Evolutionary conservation across 768 basidiomycete species (phyloP).

Genomic region (Xerocomus brunneocitrinus): DNA sequence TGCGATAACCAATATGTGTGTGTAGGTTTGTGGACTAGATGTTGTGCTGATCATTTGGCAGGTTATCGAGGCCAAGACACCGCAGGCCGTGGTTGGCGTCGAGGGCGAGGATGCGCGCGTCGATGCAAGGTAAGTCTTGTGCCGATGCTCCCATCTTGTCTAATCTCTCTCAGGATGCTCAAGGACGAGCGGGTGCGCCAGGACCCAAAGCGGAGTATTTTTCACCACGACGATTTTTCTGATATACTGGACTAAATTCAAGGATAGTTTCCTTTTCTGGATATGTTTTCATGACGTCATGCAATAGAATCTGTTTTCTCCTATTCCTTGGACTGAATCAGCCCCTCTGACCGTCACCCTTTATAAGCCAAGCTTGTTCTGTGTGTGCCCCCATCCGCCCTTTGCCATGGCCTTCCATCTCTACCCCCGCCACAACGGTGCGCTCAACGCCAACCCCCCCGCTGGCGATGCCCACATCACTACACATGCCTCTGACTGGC

Average conservation of each 20-base stretch:
- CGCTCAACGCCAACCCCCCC: constrained; percentile 34
- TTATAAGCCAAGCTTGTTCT: constrained; percentile 1
- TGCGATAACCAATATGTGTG: constrained; percentile 98
- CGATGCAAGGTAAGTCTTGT: constrained; percentile 66
- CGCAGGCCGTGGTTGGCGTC: constrained; percentile 77
- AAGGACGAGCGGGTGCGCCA: constrained; percentile 79
- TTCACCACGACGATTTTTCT: constrained; percentile 23
- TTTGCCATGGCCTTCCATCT: constrained; percentile 19
- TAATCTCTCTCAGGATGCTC: constrained; percentile 57
- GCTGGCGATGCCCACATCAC: constrained; percentile 39
- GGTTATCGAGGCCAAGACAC: constrained; percentile 92
- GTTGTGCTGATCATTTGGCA: constrained; percentile 28
- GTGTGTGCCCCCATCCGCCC: background rate
- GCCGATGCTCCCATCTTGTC: background rate
- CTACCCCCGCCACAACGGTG: constrained; percentile 23
- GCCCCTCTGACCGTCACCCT: constrained; percentile 12
- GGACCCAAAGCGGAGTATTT: constrained; percentile 45
- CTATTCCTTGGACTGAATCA: constrained; percentile 16
- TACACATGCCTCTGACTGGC: constrained; percentile 44
- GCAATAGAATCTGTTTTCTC: constrained; percentile 14
- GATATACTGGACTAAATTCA: constrained; percentile 4
- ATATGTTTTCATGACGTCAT: constrained; percentile 23
- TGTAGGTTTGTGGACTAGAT: constrained; percentile 2
- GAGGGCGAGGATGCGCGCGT: constrained; percentile 90
- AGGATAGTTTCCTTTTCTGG: constrained; percentile 10